Base-by-base conservation (phyloP, 139 green algal species). In the Chlorella sp. region DNA sequence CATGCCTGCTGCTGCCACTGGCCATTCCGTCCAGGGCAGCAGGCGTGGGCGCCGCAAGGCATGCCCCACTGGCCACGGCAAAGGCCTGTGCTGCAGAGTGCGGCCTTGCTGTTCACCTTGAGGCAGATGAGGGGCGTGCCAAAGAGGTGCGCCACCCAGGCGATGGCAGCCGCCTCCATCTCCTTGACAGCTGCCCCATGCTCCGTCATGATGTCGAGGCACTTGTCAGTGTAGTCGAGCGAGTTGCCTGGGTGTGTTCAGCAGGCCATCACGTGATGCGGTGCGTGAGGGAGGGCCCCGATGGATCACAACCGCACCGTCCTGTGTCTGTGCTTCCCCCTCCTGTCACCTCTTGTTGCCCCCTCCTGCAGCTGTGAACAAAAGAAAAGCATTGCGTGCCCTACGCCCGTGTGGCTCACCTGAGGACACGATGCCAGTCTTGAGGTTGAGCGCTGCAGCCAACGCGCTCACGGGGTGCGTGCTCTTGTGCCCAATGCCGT, bases 111-210 rank as follows among this genome's bases (percentile, higher is more conserved):
- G n/a, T 35, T 49, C 49, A 72, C 67, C 67, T 80, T 80, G 14
- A 80, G 61, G 32, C 69, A 68, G 5, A 80, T 24, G 1, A 80
- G 27, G 1, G 74, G 74, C 81, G 96, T 97, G 35, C 95, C 51
- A 66, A 87, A 93, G 5, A 96, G 72, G 49, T 75, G 42, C 2
- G 85, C 87, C 26, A 84, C 75, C 91, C 91, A 96, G 0, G 89
- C 89, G 33, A 96, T 87, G 24, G 85, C 89, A 2, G 91, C 92
- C 1, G 86, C 91, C 76, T 99, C 95, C 95, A 99, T 99, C 76
- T 99, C 95, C 83, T 98, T 97, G 3, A 98, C 77, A 1, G 82
- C 69, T 3, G 87, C 89, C 20, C 76, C 81, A 63, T 92, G 84
- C 42, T 84, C 69, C 2, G 35, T 70, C 88, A 98, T 96, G 69